Base-by-base conservation (phyloP, 75 land plant genomes). In the Adiantum capillusveneris region DNA sequence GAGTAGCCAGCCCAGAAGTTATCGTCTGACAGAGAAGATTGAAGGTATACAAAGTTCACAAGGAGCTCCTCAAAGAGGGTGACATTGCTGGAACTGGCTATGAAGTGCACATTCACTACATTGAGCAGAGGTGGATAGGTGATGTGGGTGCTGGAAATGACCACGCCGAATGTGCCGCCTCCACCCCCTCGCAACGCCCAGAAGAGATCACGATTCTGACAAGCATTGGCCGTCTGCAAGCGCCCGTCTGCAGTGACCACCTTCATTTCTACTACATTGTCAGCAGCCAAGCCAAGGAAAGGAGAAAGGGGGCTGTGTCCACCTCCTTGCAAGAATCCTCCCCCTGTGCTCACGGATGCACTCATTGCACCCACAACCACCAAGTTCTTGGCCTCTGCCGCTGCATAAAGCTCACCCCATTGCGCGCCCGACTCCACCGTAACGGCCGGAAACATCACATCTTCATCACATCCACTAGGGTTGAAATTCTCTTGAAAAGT, bases 181-280 rank as follows among this genome's bases (percentile, higher is more conserved):
- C 73, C 68, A 11, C 73, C 73, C 18, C 73, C 73, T 17, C 73
- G 69, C 24, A 70, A 50, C 22, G 73, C 73, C 56, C 69, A 70
- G 67, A 70, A 70, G 27, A 70, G 53, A 36, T 70, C 73, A 37
- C 29, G 1, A 36, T 70, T 65, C 29, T 63, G 44, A 70, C 60
- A 56, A 17, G 14, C 42, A 46, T 70, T 70, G 13, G 44, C 53
- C 21, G 54, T 28, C 6, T 30, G 51, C 20, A 70, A 60, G 17
- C 44, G 25, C 26, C 52, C 69, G 34, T 70, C 68, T 11, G 68
- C 68, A 13, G 68, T 70, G 14, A 57, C 60, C 18, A 70, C 60
- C 28, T 55, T 27, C 24, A 64, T 21, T 51, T 70, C 36, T 70
- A 70, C 31, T 28, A 64, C 69, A 19, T 64, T 70, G 53, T 70